phyloP scores from a whole-genome alignment of 768 basidiomycete species.

The Boletellus emodensis region DNA sequence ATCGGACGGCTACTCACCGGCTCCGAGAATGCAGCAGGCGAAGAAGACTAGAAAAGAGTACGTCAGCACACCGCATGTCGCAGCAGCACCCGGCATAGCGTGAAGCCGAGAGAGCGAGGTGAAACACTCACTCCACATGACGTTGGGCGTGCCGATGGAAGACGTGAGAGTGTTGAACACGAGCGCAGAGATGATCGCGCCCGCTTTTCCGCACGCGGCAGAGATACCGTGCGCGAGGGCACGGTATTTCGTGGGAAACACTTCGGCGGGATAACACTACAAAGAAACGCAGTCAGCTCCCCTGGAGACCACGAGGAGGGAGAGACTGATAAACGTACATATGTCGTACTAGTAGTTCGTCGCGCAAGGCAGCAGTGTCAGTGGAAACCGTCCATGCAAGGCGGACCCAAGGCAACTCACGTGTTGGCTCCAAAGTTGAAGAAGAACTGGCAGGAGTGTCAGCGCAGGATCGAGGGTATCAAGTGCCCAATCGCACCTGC shows the following conservation, averaged over 20 bases:
- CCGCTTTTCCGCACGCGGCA: slow-evolving; percentile 69
- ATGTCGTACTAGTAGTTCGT: slow-evolving; percentile 42
- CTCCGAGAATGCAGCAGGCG: slow-evolving; percentile 57
- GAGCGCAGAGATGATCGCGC: slow-evolving; percentile 74
- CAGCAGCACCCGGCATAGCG: not conserved
- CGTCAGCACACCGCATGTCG: not conserved
- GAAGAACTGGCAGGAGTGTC: slow-evolving; percentile 49
- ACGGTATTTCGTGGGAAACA: slow-evolving; percentile 74
- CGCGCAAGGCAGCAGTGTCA: not conserved
- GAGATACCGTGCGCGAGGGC: slow-evolving; percentile 73
- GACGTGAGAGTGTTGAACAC: slow-evolving; percentile 63
- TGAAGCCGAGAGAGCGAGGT: not conserved
- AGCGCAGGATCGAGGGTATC: not conserved
- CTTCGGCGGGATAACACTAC: slow-evolving; percentile 70
- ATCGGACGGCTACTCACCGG: slow-evolving; percentile 27
- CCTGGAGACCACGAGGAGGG: not conserved
- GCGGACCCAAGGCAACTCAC: slow-evolving; percentile 30
- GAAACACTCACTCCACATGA: slow-evolving; percentile 68
- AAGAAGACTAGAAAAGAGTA: slow-evolving; percentile 51
- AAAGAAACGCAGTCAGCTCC: slow-evolving; percentile 1
- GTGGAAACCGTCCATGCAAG: not conserved
- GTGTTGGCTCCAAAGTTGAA: slow-evolving; percentile 80
- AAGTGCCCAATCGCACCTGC: slow-evolving; percentile 37
- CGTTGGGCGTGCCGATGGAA: slow-evolving; percentile 58
- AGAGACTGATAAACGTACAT: slow-evolving; percentile 31